phyloP scores from a whole-genome alignment of 148 eudicot species.

The Persicaria tinctoria region DNA sequence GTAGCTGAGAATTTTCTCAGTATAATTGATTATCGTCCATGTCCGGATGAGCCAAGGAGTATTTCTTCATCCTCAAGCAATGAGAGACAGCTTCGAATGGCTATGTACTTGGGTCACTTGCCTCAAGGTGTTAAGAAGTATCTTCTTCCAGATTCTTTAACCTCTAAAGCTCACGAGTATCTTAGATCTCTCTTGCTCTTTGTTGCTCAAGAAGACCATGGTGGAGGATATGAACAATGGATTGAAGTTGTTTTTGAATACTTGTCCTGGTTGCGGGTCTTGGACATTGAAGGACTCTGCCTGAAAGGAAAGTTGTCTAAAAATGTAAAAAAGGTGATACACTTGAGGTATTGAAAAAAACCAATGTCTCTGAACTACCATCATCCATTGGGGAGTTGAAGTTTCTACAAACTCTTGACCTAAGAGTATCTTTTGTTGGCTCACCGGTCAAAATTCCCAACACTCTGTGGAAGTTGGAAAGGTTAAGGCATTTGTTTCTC shows the following conservation, averaged over 20 bases:
- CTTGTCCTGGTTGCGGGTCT: slow-evolving; percentile 24
- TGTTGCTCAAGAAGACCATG: slow-evolving; percentile 14
- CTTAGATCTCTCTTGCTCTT: slow-evolving; percentile 25
- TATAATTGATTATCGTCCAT: slow-evolving; percentile 13
- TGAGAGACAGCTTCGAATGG: slow-evolving; percentile 9
- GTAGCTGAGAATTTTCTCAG: slow-evolving; percentile 30
- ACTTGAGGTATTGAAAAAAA: slow-evolving; percentile 36
- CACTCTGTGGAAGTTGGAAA: slow-evolving; percentile 25
- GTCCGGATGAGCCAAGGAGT: not conserved
- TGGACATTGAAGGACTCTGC: slow-evolving; percentile 23
- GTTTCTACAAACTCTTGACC: not conserved
- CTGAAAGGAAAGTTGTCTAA: slow-evolving; percentile 21
- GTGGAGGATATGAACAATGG: slow-evolving; percentile 11
- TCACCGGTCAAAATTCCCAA: slow-evolving; percentile 21
- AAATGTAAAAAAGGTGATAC: slow-evolving; percentile 25
- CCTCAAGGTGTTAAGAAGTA: slow-evolving; percentile 12
- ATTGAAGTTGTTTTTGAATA: slow-evolving; percentile 17
- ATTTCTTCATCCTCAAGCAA: not conserved
- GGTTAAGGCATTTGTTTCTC: slow-evolving; percentile 36
- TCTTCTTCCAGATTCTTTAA: slow-evolving; percentile 5
- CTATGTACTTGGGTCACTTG: slow-evolving; percentile 14
- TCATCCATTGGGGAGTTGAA: slow-evolving; percentile 28
- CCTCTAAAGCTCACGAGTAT: slow-evolving; percentile 10
- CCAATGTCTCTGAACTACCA: slow-evolving; percentile 17
- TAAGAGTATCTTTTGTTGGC: slow-evolving; percentile 16